Evolutionary conservation across 140 eudicot species (phyloP).

Genomic region (Bidens hawaiensis): DNA sequence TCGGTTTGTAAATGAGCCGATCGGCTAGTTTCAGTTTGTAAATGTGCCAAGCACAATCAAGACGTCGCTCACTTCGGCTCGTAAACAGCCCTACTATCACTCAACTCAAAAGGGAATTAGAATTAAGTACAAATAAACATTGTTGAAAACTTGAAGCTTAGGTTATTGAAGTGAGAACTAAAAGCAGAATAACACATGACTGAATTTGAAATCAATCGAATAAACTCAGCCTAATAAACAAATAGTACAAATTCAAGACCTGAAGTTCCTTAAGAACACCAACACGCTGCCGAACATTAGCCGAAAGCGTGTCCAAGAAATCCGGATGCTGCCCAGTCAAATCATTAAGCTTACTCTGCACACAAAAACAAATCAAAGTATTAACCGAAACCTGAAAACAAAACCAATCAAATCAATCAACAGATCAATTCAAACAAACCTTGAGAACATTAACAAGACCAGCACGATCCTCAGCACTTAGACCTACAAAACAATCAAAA

Average conservation of each 20-base stretch:
- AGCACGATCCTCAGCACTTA: conserved; percentile 57
- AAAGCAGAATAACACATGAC: conserved; percentile 4
- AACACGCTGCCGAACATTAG: conserved; percentile 45
- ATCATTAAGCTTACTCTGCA: conserved; percentile 47
- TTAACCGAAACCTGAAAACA: neutral
- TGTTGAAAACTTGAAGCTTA: too few relatives aligned
- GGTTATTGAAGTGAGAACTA: too few relatives aligned
- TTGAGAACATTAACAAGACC: conserved; percentile 43
- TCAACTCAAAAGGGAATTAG: too few relatives aligned
- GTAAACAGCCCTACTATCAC: too few relatives aligned
- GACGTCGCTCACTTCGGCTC: too few relatives aligned
- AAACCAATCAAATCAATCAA: neutral
- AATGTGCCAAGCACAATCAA: too few relatives aligned
- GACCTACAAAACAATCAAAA: conserved; percentile 23
- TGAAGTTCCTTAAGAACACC: conserved; percentile 51
- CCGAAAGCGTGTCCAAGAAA: conserved; percentile 42
- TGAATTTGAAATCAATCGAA: conserved; percentile 2
- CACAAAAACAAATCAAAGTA: conserved; percentile 19
- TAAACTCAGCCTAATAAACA: neutral
- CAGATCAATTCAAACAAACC: conserved; percentile 17
- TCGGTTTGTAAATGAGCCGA: too few relatives aligned
- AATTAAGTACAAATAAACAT: too few relatives aligned
- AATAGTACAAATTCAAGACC: conserved; percentile 27
- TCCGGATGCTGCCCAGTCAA: conserved; percentile 42
- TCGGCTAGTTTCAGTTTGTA: too few relatives aligned